phyloP scores from a whole-genome alignment of 805 yeast species.

The Lipomyces yamanashiensis region DNA sequence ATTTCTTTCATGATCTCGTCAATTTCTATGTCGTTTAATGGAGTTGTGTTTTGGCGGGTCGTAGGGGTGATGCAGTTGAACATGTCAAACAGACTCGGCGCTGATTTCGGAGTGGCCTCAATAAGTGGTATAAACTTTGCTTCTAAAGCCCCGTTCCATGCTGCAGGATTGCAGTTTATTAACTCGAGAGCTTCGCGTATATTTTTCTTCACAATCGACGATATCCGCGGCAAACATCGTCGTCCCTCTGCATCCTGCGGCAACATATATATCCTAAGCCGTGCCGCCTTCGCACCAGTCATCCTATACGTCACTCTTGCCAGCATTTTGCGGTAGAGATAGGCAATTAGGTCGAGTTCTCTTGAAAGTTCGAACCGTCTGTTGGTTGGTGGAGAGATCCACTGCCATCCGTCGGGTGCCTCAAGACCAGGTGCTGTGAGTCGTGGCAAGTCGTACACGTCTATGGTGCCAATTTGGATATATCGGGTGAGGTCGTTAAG shows the following conservation, averaged over 20 bases:
- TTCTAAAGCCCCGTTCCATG: slow-evolving; percentile 30
- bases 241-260: slow-evolving; percentile 34
- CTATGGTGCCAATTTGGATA: slow-evolving; percentile 57
- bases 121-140: slow-evolving; percentile 9
- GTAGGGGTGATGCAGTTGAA: slow-evolving; percentile 32
- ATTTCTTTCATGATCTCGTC: slow-evolving; percentile 39
- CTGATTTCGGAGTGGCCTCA: slow-evolving; percentile 43
- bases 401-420: slow-evolving; percentile 57
- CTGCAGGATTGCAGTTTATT: slow-evolving; percentile 15
- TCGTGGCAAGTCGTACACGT: slow-evolving; percentile 51
- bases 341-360: slow-evolving; percentile 37
- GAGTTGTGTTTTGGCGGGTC: slow-evolving; percentile 4
- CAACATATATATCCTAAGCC: slow-evolving; percentile 21
- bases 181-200: slow-evolving; percentile 9
- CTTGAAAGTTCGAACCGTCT: slow-evolving; percentile 11
- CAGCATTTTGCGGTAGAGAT: slow-evolving; percentile 51
- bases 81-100: slow-evolving; percentile 32
- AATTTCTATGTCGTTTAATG: slow-evolving; percentile 37
- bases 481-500: slow-evolving; percentile 51
- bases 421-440: slow-evolving; percentile 47
- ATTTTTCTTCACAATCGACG: slow-evolving; percentile 16
- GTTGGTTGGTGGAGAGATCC: slow-evolving; percentile 58
- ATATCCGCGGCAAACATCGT: slow-evolving; percentile 18
- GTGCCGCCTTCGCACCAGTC: slow-evolving; percentile 34
- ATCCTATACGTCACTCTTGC: slow-evolving; percentile 53